These are phyloP conservation scores for Colletotrichum sp. DNA, from an alignment of 2,329 filamentous ascomycete genomes.

Conservation along the genomic window DNA sequence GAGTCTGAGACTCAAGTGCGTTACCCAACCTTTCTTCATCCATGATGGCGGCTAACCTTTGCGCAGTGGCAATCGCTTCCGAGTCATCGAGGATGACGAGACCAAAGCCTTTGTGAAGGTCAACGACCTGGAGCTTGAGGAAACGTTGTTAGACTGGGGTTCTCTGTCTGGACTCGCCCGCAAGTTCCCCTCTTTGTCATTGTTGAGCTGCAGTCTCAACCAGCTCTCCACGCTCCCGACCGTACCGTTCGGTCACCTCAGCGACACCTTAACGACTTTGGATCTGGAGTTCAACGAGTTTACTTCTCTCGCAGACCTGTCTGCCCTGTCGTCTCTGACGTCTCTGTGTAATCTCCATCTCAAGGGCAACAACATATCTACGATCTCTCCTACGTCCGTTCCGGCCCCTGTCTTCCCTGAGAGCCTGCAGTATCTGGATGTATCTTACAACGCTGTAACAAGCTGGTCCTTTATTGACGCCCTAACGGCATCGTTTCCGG, in stretches of 20 bases:
- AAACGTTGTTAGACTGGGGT: constrained; percentile 70
- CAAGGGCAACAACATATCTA: constrained; percentile 75
- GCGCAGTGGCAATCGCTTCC: constrained; percentile 75
- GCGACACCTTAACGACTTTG: constrained; percentile 62
- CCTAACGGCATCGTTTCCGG: constrained; percentile 72
- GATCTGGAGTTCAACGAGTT: constrained; percentile 78
- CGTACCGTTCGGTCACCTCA: constrained; percentile 43
- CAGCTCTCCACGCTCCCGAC: constrained; percentile 57
- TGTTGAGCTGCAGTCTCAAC: constrained; percentile 62
- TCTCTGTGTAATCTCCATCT: constrained; percentile 68
- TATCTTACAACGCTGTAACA: constrained; percentile 73
- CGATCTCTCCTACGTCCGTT: constrained; percentile 34
- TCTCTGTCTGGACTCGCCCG: constrained; percentile 61
- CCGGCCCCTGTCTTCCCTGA: constrained; percentile 53
- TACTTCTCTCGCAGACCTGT: constrained; percentile 60
- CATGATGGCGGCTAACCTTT: constrained; percentile 17
- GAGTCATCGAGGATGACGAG: constrained; percentile 34
- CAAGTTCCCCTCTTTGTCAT: constrained; percentile 57
- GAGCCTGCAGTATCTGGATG: constrained; percentile 68
- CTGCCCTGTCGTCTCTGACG: constrained; percentile 53
- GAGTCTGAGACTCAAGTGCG: constrained; percentile 74
- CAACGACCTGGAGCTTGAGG: constrained; percentile 67
- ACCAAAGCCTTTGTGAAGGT: constrained; percentile 53
- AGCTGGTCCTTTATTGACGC: constrained; percentile 78
- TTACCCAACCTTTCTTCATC: constrained; percentile 10